Conservation (phyloP, 2,329 filamentous ascomycete species). For the Colletotrichum cordylinicola region DNA sequence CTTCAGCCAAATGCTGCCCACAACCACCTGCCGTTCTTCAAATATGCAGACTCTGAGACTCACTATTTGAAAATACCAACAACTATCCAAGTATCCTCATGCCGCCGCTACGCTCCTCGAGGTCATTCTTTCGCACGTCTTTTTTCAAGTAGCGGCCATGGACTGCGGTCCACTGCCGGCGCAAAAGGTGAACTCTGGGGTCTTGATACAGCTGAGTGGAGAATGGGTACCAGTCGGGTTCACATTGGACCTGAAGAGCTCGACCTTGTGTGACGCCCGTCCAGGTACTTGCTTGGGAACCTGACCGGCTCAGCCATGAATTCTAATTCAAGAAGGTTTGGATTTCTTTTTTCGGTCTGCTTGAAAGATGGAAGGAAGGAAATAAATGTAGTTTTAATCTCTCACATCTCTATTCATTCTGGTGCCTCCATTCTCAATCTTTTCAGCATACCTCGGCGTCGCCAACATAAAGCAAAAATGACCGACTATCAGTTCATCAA, state of each 20-base stretch:
- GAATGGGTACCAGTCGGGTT: neutral
- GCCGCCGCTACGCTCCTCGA: neutral
- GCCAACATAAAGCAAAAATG: neutral
- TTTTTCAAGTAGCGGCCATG: neutral
- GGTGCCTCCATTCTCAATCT: neutral
- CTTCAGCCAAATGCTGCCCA: neutral
- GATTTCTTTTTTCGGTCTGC: neutral
- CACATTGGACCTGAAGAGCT: neutral
- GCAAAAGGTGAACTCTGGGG: neutral
- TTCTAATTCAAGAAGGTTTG: neutral
- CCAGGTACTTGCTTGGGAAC: neutral
- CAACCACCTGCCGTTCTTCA: fast-evolving
- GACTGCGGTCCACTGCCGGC: neutral
- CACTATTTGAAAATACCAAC: neutral
- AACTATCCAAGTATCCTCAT: neutral
- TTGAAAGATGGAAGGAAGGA: neutral
- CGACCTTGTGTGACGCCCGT: neutral
- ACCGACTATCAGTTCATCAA: neutral
- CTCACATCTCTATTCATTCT: neutral
- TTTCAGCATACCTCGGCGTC: neutral
- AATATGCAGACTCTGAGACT: neutral
- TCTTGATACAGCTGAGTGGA: neutral
- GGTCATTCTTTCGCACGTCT: neutral
- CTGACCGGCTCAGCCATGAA: neutral
- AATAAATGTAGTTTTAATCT: no score